Evolutionary conservation across 768 basidiomycete genomes (phyloP), one percentile per base, ranked within the genome.

Genomic region (Tylopilus felleus): DNA sequence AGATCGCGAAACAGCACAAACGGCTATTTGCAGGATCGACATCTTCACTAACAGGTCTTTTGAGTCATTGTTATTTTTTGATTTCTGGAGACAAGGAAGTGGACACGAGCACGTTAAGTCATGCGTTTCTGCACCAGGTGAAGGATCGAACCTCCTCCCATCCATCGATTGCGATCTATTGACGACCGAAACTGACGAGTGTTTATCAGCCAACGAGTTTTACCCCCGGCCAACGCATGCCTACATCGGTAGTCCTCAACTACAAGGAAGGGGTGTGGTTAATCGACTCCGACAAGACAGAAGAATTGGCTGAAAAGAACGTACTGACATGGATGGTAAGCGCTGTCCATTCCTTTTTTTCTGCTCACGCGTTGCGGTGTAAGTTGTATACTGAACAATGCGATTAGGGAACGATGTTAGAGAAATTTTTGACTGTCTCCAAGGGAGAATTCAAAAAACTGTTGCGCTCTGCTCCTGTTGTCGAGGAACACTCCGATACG

Each of bases 1-100:
- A 64, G 10, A 71, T 96, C 14, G 87, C 89, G 2, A 75, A 78
- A 59, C 68, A 72, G 40, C 76, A 90, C 55, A 70, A 77, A 0
- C 79, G 80, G 40, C 74, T 63, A 25, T 97, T 90, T 66, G 81
- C 82, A 2, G 96, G 95, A 4, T 95, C 92, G 4, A 98, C 95
- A 0, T 96, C 93, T 8, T 93, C 92, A 1, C 70, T 97, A 48
- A 86, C 92, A 0, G 85, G 88, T 33, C 83, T 94, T 62, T 76
- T 97, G 40, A 78, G 83, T 41, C 93, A 98, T 45, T 82, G 96
- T 17, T 98, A 97, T 66, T 92, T 93, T 65, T 77, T 93, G 17
- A 75, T 97, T 5, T 93, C 91, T 22, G 81, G 80, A 19, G 80
- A 86, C 58, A 87, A 83, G 62, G 69, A 72, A 0, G 78, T 93